phyloP scores from a whole-genome alignment of 768 basidiomycete genomes.

The Agaricus blazei region DNA sequence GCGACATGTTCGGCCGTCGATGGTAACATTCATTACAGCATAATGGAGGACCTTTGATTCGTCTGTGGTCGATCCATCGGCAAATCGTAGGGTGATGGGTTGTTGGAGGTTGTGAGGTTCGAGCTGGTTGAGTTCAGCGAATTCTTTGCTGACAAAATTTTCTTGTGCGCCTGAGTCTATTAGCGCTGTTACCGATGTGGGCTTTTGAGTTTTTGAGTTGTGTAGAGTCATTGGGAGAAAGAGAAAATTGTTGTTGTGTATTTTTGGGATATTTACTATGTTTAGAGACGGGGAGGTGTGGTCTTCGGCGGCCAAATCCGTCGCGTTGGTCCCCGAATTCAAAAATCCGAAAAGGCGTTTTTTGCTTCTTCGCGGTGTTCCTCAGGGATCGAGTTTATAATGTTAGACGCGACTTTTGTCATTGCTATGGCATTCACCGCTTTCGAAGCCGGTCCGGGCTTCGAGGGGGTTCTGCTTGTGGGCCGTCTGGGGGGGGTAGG shows the following conservation, averaged over 20 bases:
- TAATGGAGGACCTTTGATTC: not conserved
- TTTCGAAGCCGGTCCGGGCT: not conserved
- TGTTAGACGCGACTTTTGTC: not conserved
- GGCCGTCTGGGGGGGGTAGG: not conserved
- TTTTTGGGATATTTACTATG: not conserved
- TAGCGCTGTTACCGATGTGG: conserved; percentile 1
- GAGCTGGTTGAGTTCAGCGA: conserved; percentile 1
- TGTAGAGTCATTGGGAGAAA: not conserved
- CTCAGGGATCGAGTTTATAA: not conserved
- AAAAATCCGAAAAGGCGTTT: not conserved
- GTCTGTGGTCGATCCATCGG: not conserved
- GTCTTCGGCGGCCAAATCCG: too few relatives aligned
- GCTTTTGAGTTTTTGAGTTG: not conserved
- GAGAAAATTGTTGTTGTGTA: not conserved
- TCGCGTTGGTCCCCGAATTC: not conserved
- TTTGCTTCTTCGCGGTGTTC: not conserved
- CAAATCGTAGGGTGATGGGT: not conserved
- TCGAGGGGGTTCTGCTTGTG: not conserved
- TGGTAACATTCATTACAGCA: not conserved
- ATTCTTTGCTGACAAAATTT: conserved; percentile 10
- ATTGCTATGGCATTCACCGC: not conserved
- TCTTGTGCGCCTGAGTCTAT: conserved; percentile 11
- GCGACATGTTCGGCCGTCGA: not conserved
- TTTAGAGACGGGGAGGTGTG: not conserved
- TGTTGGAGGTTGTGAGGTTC: not conserved